Percentiles rank a stretch among this genome's conserved stretches.
Evolutionary conservation across 1,284 basidiomycete genomes (phyloP).

Genomic region (Naganishia sp.): DNA sequence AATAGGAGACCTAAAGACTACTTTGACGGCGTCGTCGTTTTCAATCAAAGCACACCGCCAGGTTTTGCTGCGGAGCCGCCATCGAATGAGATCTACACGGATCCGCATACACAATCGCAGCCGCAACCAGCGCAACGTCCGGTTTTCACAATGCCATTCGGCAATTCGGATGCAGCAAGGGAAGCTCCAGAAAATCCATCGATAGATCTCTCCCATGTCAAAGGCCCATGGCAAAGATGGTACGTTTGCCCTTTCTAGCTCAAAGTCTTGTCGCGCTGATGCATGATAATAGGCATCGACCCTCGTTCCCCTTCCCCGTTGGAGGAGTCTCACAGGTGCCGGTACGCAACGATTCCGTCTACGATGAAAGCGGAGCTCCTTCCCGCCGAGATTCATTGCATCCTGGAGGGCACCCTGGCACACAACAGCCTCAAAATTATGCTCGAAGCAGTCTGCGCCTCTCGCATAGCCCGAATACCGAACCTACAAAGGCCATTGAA

Average conservation of each 20-base stretch:
- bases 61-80: conserved; percentile 19
- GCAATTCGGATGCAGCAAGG: conserved; percentile 11
- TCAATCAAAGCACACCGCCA: conserved; percentile 39
- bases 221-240: conserved; percentile 45
- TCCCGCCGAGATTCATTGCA: conserved; percentile 10
- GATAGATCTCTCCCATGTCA: conserved; percentile 37
- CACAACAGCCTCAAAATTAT: conserved; percentile 16
- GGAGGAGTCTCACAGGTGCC: conserved; percentile 3
- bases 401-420: neutral
- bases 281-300: conserved; percentile 41
- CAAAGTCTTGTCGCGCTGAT: neutral
- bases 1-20: conserved; percentile 36
- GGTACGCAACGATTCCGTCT: neutral
- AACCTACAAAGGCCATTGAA: neutral
- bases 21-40: conserved; percentile 43
- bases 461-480: conserved; percentile 20
- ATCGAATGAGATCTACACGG: conserved; percentile 36
- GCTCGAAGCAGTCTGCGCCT: conserved; percentile 21
- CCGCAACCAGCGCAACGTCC: conserved; percentile 37
- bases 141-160: conserved; percentile 45
- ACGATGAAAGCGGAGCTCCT: neutral
- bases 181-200: neutral
- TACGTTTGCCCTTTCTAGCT: conserved; percentile 32
- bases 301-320: conserved; percentile 49
- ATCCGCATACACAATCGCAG: conserved; percentile 27